These are phyloP conservation scores for Cladosporium phlei DNA, from an alignment of 2,329 filamentous ascomycete species.

Conservation along the genomic window DNA sequence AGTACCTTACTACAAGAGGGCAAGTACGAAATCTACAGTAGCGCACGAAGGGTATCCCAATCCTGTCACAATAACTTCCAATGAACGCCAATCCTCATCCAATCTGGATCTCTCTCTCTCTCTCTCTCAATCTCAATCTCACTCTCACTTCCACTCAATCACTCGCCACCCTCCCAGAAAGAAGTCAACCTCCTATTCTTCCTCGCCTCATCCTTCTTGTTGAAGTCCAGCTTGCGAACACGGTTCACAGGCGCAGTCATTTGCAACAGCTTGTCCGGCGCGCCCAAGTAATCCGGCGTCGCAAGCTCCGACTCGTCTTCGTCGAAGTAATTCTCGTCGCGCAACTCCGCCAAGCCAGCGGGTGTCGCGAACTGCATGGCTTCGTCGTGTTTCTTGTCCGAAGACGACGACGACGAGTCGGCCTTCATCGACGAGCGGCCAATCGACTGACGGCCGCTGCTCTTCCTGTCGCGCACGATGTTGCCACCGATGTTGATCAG, in stretches of 20 bases:
- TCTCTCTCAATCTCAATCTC: too few relatives aligned
- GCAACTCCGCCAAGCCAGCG: constrained; percentile 17
- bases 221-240: constrained; percentile 29
- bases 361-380: constrained; percentile 13
- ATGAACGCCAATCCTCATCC: neutral
- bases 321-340: constrained; percentile 26
- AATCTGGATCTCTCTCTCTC: too few relatives aligned
- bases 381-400: constrained; percentile 2
- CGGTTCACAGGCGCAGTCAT: constrained; percentile 33
- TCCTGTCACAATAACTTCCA: neutral
- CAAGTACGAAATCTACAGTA: neutral
- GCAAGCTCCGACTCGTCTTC: constrained; percentile 25
- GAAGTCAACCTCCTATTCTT: constrained; percentile 30
- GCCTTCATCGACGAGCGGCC: constrained; percentile 22
- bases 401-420: too few relatives aligned
- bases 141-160: too few relatives aligned
- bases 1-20: too few relatives aligned
- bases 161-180: constrained; percentile 6
- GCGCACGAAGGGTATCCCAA: constrained; percentile 7
- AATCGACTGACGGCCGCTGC: constrained; percentile 27
- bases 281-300: constrained; percentile 29
- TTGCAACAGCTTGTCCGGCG: constrained; percentile 27
- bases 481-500: constrained; percentile 31
- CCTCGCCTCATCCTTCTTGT: constrained; percentile 18
- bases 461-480: constrained; percentile 29